Percentiles rank a stretch among this genome's conserved stretches.
phyloP scores from a whole-genome alignment of 768 basidiomycete species.

The Pholiota molesta region DNA sequence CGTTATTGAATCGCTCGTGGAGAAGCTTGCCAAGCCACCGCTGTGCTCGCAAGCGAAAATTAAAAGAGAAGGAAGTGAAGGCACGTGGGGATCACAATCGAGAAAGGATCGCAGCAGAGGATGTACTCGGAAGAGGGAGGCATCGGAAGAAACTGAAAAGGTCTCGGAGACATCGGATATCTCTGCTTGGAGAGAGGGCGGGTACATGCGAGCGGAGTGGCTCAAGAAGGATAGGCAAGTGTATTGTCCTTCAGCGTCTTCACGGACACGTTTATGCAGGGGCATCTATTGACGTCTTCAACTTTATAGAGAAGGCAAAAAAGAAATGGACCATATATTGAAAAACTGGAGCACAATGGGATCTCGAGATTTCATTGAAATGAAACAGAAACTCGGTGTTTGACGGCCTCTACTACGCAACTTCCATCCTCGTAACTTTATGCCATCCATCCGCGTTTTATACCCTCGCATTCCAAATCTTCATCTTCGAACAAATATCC shows the following conservation, averaged over 20 bases:
- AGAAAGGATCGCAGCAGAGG: conserved; percentile 31
- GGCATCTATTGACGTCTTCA: conserved; percentile 17
- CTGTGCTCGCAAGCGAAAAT: conserved; percentile 38
- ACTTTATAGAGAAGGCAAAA: conserved; percentile 51
- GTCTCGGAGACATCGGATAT: conserved; percentile 34
- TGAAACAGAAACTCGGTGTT: conserved; percentile 60
- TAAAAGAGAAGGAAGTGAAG: conserved; percentile 45
- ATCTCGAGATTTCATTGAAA: conserved; percentile 51
- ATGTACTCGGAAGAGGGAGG: conserved; percentile 42
- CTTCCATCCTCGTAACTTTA: conserved; percentile 6
- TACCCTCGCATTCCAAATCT: not conserved
- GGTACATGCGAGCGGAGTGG: conserved; percentile 58
- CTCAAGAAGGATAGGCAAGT: conserved; percentile 55
- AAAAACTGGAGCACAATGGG: conserved; percentile 51
- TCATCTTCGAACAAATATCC: not conserved
- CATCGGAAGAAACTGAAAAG: conserved; percentile 36
- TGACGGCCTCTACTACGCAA: conserved; percentile 30
- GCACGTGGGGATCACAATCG: conserved; percentile 37
- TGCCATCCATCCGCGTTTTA: conserved; percentile 3
- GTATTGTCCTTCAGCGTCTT: conserved; percentile 14
- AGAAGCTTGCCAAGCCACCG: conserved; percentile 43
- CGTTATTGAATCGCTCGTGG: conserved; percentile 54
- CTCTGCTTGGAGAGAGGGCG: conserved; percentile 56
- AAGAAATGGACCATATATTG: conserved; percentile 54
- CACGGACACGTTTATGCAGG: conserved; percentile 9